These are phyloP conservation scores for Wickerhamiella sergipiensis DNA, from an alignment of 805 yeast genomes.

Conservation along the genomic window DNA sequence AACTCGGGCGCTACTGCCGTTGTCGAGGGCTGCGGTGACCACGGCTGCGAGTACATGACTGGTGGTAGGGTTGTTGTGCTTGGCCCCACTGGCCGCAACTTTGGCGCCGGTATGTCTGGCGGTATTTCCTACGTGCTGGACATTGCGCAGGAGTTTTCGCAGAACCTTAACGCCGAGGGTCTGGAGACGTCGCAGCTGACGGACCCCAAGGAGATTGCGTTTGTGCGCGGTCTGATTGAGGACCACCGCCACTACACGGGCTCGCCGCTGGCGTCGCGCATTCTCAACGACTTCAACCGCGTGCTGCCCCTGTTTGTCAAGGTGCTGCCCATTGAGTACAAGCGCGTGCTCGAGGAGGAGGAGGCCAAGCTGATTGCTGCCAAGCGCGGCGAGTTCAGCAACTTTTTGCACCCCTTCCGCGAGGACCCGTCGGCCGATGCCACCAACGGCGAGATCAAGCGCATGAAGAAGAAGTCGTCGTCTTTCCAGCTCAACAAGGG, in stretches of 20 bases:
- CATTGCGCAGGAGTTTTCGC: slow-evolving; percentile 81
- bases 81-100: slow-evolving; percentile 83
- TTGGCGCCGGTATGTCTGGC: slow-evolving; percentile 98
- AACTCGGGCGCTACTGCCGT: slow-evolving; percentile 97
- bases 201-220: slow-evolving; percentile 89
- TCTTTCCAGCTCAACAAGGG: slow-evolving; percentile 8
- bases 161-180: slow-evolving; percentile 65
- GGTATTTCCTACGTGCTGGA: slow-evolving; percentile 96
- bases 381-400: slow-evolving; percentile 42
- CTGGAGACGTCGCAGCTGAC: slow-evolving; percentile 65
- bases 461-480: slow-evolving; percentile 19
- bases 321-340: slow-evolving; percentile 85
- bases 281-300: slow-evolving; percentile 77
- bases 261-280: slow-evolving; percentile 75
- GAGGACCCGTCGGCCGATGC: slow-evolving; percentile 78
- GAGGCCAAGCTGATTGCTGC: slow-evolving; percentile 49
- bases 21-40: slow-evolving; percentile 95
- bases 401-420: slow-evolving; percentile 49
- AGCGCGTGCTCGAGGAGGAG: slow-evolving; percentile 73
- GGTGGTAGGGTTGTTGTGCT: slow-evolving; percentile 95
- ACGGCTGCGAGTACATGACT: slow-evolving; percentile 98
- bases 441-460: slow-evolving; percentile 77
- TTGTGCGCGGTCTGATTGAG: slow-evolving; percentile 81
- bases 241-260: slow-evolving; percentile 93
- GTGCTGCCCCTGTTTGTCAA: slow-evolving; percentile 80